Evolutionary conservation across 768 basidiomycete species (phyloP), one percentile per base, ranked within the genome.

Genomic region (Candolleomyces aberdarensis): DNA sequence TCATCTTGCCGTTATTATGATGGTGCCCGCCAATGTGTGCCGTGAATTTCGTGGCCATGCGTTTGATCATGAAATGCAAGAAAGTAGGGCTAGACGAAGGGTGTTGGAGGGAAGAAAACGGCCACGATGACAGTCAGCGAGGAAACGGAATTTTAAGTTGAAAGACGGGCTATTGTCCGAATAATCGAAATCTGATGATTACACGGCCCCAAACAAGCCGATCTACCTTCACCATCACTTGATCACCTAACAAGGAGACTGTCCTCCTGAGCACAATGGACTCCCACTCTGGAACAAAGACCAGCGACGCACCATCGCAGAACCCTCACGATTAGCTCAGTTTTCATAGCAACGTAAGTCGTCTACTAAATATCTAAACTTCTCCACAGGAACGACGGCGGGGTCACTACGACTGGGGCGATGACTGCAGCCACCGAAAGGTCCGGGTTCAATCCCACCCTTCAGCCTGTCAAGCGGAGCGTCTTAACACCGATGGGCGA

Each of bases 11-110:
- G 32, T 58, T 56, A 14, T 54, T 36, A 40, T 69, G 71, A 58
- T 74, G 69, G 55, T 75, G 71, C 32, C 76, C 75, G 51, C 67
- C 56, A 32, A 76, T 59, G 62, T 81, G 80, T 13, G 75, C 71
- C 26, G 76, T 75, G 46, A 83, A 68, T 70, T 76, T 82, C 63
- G 79, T 78, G 19, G 82, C 76, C 82, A 84, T 83, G 68, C 80
- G 75, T 72, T 77, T 81, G 57, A 83, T 75, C 75, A 80, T 80
- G 67, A 72, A 56, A 56, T 39, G 52, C 11, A 20, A 39, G 4
- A 31, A 53, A 9, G 72, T 63, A 64, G 58, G 61, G 43, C 36
- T 43, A 64, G 47, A 53, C 50, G 52, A 47, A 65, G 39, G 41
- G 29, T 43, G 40, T 40, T 58, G 44, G 57, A 59, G 58, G 46